Percentiles rank a stretch among this genome's conserved stretches.
Conservation (phyloP, 2,329 filamentous ascomycete species). For the Exophiala phaeomuriformis region DNA sequence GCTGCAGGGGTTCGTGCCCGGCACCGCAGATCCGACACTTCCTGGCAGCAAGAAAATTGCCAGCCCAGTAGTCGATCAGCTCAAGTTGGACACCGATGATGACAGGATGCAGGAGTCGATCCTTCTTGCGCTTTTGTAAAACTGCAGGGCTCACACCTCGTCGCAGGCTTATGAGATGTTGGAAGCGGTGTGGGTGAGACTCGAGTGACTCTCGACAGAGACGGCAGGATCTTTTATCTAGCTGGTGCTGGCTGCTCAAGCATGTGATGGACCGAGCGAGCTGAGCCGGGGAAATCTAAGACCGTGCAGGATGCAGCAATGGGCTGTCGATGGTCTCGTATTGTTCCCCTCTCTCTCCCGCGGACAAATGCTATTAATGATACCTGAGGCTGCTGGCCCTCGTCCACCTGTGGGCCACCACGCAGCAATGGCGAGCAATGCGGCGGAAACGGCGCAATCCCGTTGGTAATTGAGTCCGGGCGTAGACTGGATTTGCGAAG, state of each 20-base stretch:
- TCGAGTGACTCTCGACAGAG: not conserved
- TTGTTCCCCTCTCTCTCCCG: conserved; percentile 1
- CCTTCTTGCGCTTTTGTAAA: no score
- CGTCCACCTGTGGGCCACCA: conserved; percentile 5
- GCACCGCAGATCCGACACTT: not conserved
- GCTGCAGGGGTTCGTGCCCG: not conserved
- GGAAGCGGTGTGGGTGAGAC: not conserved
- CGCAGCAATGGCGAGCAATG: not conserved
- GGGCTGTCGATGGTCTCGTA: conserved; percentile 4
- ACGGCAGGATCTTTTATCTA: not conserved
- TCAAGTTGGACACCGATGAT: no score
- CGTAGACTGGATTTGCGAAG: not conserved
- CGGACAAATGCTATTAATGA: conserved; percentile 2
- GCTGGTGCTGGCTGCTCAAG: not conserved
- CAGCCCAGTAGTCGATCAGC: not conserved
- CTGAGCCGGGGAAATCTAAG: not conserved
- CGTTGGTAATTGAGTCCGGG: conserved; percentile 4
- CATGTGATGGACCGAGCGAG: not conserved
- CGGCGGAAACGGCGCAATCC: not conserved
- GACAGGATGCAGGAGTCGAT: not conserved
- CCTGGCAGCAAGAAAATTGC: not conserved
- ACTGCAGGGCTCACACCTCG: no score
- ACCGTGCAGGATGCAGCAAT: not conserved
- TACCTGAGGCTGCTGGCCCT: not conserved
- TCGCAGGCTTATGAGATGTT: not conserved